A percentile compares a stretch with the other conserved stretches of the same genome.
Evolutionary conservation across 352 stramenopile genomes (phyloP).

Genomic region (Globisporangium radiosum): DNA sequence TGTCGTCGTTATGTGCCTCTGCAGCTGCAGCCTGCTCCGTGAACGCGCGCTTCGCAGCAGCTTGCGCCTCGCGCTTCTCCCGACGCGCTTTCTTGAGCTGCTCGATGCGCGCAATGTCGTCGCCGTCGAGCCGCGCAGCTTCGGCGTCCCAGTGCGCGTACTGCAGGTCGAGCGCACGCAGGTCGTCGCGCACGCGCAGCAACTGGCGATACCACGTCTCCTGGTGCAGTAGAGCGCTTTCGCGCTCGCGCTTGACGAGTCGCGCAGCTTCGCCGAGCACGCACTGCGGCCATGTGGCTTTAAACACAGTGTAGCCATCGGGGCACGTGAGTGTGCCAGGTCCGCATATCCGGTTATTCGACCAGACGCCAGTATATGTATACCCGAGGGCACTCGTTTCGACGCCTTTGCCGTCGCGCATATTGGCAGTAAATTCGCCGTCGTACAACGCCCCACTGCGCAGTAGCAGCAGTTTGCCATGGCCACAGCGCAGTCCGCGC

Average conservation of each 20-base stretch:
- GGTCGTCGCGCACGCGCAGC: conserved; percentile 58
- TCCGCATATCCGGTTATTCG: conserved; percentile 49
- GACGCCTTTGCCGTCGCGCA: conserved; percentile 48
- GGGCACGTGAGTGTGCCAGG: conserved; percentile 36
- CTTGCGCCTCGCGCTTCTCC: conserved; percentile 51
- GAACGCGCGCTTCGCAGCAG: conserved; percentile 50
- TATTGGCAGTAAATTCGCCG: conserved; percentile 61
- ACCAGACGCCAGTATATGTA: conserved; percentile 45
- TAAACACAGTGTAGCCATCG: conserved; percentile 37
- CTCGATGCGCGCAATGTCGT: conserved; percentile 36
- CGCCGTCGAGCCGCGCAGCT: conserved; percentile 32
- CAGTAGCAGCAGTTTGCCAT: conserved; percentile 36
- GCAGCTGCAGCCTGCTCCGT: conserved; percentile 22
- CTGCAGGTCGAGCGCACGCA: conserved; percentile 55
- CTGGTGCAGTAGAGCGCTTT: conserved; percentile 12
- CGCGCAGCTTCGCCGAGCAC: conserved; percentile 56
- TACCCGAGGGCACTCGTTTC: conserved; percentile 61
- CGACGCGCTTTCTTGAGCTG: conserved; percentile 39
- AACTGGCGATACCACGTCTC: conserved; percentile 49
- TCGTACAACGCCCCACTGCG: conserved; percentile 46
- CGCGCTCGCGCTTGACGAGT: conserved; percentile 37
- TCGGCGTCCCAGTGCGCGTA: conserved; percentile 59
- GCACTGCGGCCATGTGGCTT: conserved; percentile 46
- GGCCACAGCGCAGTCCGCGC: conserved; percentile 31
- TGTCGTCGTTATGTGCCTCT: conserved; percentile 8